Percentiles rank a stretch among this genome's conserved stretches.
phyloP scores from a whole-genome alignment of 768 basidiomycete genomes.

The Lactifluus echinatus region DNA sequence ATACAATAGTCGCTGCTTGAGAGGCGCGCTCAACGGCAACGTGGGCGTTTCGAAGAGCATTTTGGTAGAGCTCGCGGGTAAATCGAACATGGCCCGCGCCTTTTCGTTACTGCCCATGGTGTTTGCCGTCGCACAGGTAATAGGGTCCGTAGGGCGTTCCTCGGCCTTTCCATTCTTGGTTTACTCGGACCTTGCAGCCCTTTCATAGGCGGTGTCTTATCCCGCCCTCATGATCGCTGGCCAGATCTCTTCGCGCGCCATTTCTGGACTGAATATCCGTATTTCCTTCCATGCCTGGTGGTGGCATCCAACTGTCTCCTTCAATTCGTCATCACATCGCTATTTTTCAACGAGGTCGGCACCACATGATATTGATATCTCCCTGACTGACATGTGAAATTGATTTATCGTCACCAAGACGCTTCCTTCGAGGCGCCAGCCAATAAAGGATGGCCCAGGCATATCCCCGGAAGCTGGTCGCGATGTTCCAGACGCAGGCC shows the following conservation, averaged over 20 bases:
- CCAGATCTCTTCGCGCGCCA: constrained; percentile 10
- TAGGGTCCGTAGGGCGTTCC: neutral
- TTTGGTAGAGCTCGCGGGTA: constrained; percentile 22
- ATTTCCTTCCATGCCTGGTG: neutral
- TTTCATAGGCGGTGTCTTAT: constrained; percentile 21
- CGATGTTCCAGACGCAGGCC: no score
- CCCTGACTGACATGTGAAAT: no score
- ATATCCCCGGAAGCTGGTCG: no score
- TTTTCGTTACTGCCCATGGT: neutral
- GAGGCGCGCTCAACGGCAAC: no score
- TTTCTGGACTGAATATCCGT: constrained; percentile 19
- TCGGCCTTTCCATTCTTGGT: neutral
- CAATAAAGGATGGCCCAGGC: no score
- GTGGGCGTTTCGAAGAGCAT: constrained; percentile 25
- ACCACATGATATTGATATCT: neutral
- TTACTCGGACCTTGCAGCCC: no score
- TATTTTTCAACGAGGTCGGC: neutral
- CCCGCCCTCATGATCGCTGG: constrained; percentile 22
- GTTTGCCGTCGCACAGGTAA: neutral
- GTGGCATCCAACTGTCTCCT: neutral
- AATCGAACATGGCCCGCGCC: neutral
- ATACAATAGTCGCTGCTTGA: no score
- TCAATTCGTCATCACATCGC: neutral
- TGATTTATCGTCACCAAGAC: no score
- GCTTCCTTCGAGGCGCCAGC: no score